Base-by-base conservation (phyloP, 2,329 filamentous ascomycete species). In the Simplicillium aogashimaense region DNA sequence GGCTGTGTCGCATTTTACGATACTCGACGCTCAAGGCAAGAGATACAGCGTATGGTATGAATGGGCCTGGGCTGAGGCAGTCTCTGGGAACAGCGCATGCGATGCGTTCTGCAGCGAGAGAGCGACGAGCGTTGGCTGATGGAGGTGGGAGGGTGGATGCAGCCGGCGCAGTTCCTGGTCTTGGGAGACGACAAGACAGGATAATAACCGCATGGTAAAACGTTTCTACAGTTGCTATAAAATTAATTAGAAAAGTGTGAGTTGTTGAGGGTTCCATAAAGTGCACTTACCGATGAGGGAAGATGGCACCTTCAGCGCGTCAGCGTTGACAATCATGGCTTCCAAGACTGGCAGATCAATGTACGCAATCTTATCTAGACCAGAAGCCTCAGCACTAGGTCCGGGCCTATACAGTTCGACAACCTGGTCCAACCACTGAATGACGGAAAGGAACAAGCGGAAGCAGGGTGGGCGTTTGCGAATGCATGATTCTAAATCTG, bases 161-260 rank as follows among this genome's bases (percentile, higher is more conserved):
- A 33, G 59, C 63, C 2, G 60, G 55, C 28, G 56, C 43, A 15
- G 60, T 60, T 34, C 65, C 57, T 10, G 60, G 61, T 10, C 66
- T 54, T 3, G 69, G 62, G 5, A 72, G 65, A n/a, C 77, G 67
- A 37, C 74, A 79, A 0, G 76, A 80, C 2, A 81, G 59, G 8
- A 81, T 78, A 29, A 75, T 72, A 7, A 82, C 71, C 3, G 76
- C 74, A 48, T 81, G 76, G 48, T 82, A 82, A 13, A 82, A 69
- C 1, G 74, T 69, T 47, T 81, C 77, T 7, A 81, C 65, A 0
- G 77, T 79, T 7, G 68, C 75, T 77, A 25, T 6, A 25, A 5
- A 25, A 25, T 25, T 9, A 25, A 25, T 25, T 25, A 25, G 20
- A 25, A 9, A 25, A 25, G n/a, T 25, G 20, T 6, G 6, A 5